These are phyloP conservation scores for Eimeria zaria DNA, from an alignment of 169 alveolate species.

Conservation along the genomic window DNA sequence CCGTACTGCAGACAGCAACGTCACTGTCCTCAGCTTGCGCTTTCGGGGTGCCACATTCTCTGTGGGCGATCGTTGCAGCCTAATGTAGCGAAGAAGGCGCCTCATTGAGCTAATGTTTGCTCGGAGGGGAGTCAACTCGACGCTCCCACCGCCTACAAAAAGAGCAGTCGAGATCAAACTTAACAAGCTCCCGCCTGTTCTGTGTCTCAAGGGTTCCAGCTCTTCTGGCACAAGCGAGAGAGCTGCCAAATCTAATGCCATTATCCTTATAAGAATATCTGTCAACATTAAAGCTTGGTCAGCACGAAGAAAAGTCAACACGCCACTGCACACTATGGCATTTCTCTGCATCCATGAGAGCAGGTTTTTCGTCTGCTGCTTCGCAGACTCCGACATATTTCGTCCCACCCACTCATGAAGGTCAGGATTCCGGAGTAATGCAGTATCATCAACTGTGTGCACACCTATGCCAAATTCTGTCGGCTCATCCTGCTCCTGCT, in stretches of 20 bases:
- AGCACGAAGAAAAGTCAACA: neutral
- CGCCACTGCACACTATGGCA: neutral
- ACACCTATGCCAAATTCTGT: no score
- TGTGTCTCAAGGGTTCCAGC: neutral
- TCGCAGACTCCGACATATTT: neutral
- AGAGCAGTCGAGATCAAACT: neutral
- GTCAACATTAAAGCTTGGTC: neutral
- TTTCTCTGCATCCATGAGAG: neutral
- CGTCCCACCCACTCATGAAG: neutral
- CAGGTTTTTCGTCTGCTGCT: neutral
- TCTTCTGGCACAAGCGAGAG: neutral
- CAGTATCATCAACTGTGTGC: no score
- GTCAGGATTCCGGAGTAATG: no score
- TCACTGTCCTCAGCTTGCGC: slow-evolving; percentile 1
- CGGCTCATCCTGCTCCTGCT: neutral
- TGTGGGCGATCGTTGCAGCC: neutral
- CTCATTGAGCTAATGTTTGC: neutral
- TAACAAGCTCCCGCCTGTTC: neutral
- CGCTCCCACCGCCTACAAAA: neutral
- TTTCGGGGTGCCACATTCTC: neutral
- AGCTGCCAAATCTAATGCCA: neutral
- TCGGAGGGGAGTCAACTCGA: neutral
- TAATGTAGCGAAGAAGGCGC: neutral
- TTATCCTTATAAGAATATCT: neutral
- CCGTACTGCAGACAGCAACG: neutral